Conservation (phyloP, 108 stramenopile species). For the Stephanodiscus triporus region DNA sequence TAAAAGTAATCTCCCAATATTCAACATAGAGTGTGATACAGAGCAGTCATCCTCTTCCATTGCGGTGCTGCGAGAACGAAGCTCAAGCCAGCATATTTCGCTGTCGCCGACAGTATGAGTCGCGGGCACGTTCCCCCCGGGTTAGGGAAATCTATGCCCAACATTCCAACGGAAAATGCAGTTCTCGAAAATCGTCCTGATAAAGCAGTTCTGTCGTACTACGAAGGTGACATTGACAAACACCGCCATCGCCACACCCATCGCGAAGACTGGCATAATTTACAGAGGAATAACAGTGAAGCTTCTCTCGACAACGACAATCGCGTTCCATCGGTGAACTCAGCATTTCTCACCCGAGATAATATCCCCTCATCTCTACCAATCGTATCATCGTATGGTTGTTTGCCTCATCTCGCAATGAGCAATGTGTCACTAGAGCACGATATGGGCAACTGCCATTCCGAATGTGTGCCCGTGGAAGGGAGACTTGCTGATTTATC, state of each 20-base stretch:
- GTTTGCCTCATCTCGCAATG: not conserved
- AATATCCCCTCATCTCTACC: not conserved
- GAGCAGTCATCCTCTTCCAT: not conserved
- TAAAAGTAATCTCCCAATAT: not conserved
- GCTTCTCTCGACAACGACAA: not conserved
- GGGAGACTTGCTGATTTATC: slow-evolving; percentile 9
- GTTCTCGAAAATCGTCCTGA: not conserved
- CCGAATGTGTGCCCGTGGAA: slow-evolving; percentile 7
- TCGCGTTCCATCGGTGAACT: no score
- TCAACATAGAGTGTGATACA: not conserved
- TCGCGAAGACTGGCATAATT: not conserved
- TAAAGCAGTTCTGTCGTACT: not conserved
- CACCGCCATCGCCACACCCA: not conserved
- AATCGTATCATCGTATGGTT: not conserved
- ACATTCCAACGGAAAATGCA: not conserved
- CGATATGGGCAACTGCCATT: slow-evolving; percentile 2
- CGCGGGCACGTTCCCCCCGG: not conserved
- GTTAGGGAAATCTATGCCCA: not conserved
- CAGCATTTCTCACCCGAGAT: not conserved
- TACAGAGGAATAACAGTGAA: not conserved
- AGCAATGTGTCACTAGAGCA: slow-evolving; percentile 9
- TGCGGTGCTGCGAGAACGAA: not conserved
- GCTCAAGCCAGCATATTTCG: not conserved
- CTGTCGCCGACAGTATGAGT: not conserved
- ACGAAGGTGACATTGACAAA: slow-evolving; percentile 16